Base-by-base conservation (phyloP, 2,329 filamentous ascomycete species). In the Tolypocladium pustulatum region DNA sequence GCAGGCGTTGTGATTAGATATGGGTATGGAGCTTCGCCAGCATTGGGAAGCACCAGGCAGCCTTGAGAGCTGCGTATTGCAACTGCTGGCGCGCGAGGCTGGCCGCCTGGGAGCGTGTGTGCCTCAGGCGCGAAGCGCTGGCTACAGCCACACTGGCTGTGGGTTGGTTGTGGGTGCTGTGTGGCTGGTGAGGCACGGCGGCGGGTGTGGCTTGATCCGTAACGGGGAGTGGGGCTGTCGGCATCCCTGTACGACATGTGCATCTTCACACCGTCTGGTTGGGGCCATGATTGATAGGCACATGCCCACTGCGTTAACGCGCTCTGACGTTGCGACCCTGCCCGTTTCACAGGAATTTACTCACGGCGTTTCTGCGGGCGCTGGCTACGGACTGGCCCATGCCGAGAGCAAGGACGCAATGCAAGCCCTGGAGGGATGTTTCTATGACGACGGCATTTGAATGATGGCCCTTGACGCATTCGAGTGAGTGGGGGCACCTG, bases 61-160 rank as follows among this genome's bases (percentile, higher is more conserved):
- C 73, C 73, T 69, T 68, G 71, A 66, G 70, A 75, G 74, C 73
- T 76, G 73, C 73, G 73, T 72, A 58, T 61, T 64, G 59, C 57
- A 60, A 57, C 55, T 38, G 57, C 43, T 59, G 55, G 55, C 52
- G 49, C 58, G 61, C 66, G 62, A 69, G 66, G 67, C 67, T 68
- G 64, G 64, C 57, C n/a, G 38, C 25, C 51, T 46, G 60, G 55
- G n/a, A 20, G 41, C 25, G 52, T 17, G 37, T 55, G 27, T 72
- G 70, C 70, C 70, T 72, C 64, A 72, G 70, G 70, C 64, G 57
- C 54, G 15, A 58, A 66, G 5, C 20, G 22, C 56, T 30, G 57
- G 59, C 59, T 61, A 62, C 30, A 60, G 61, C 59, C 63, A 62
- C 63, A 62, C 32, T 34, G 32, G 5, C 4, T 34, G 32, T 36